A percentile compares a stretch with the other conserved stretches of the same genome.
phyloP scores from a whole-genome alignment of 1,284 basidiomycete genomes.

The Rhodofomes roseus region DNA sequence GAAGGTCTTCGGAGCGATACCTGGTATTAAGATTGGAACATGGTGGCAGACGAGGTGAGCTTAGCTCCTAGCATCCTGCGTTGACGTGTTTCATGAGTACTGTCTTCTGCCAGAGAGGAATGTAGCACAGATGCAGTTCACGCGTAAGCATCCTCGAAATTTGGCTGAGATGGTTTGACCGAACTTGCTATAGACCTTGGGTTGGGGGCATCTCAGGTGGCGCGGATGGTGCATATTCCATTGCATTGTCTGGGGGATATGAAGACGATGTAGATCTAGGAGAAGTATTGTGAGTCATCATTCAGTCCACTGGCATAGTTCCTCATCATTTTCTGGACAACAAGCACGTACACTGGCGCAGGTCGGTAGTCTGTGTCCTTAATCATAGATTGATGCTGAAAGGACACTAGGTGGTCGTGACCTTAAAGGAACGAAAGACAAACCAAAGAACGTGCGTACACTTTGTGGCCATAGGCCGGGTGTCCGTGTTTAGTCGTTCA shows the following conservation, averaged over 20 bases:
- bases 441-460: slow-evolving; percentile 68
- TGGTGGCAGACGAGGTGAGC: slow-evolving; percentile 69
- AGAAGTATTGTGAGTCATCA: slow-evolving; percentile 65
- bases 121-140: slow-evolving; percentile 74
- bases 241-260: slow-evolving; percentile 82
- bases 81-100: not conserved
- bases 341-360: slow-evolving; percentile 75
- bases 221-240: slow-evolving; percentile 67
- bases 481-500: not conserved
- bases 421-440: slow-evolving; percentile 71
- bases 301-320: not conserved
- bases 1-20: slow-evolving; percentile 60
- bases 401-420: slow-evolving; percentile 63
- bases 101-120: slow-evolving; percentile 39
- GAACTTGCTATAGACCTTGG: slow-evolving; percentile 50
- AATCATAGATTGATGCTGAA: not conserved
- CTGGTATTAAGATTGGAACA: slow-evolving; percentile 70
- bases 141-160: slow-evolving; percentile 62
- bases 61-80: not conserved
- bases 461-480: not conserved
- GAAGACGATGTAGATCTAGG: slow-evolving; percentile 83
- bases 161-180: not conserved
- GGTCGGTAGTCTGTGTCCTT: slow-evolving; percentile 32
- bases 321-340: not conserved
- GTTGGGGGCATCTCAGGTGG: slow-evolving; percentile 75